These are phyloP conservation scores for Dioscorea zingiberensis DNA, from an alignment of 106 monocot species.

Conservation along the genomic window DNA sequence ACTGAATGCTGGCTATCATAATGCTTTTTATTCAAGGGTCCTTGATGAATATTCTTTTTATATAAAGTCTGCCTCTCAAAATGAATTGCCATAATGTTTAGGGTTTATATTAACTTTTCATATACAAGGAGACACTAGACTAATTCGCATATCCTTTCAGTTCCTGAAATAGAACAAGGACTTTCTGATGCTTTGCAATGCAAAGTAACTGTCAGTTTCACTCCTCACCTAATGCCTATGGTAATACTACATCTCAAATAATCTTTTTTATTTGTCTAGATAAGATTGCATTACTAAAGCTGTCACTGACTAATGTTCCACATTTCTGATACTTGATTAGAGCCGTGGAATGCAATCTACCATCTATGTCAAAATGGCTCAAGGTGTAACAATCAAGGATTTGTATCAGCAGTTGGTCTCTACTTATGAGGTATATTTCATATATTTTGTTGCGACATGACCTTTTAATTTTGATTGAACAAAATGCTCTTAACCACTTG, in stretches of 20 bases:
- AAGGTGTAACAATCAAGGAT: slow-evolving; percentile 75
- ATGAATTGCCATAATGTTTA: no score
- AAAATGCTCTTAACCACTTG: no score
- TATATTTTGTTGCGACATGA: no score
- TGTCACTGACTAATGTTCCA: not conserved
- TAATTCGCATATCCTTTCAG: slow-evolving; percentile 26
- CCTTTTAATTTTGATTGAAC: no score
- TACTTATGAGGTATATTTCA: slow-evolving; percentile 61
- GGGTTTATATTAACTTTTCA: no score
- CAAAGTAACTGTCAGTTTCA: slow-evolving; percentile 93
- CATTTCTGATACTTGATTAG: slow-evolving; percentile 17
- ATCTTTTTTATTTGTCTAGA: no score
- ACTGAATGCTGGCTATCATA: no score
- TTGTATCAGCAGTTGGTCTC: slow-evolving; percentile 44
- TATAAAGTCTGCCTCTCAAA: no score
- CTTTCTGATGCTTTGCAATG: slow-evolving; percentile 74
- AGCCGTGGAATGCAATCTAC: slow-evolving; percentile 99
- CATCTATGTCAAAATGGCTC: slow-evolving; percentile 79
- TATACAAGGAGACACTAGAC: no score
- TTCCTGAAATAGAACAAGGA: slow-evolving; percentile 99
- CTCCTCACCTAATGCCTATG: slow-evolving; percentile 95
- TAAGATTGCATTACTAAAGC: not conserved
- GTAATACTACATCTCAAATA: slow-evolving; percentile 17
- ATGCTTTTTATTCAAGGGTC: no score
- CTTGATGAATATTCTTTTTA: no score